Evolutionary conservation across 2,329 filamentous ascomycete species (phyloP).

Genomic region (Beauveria caledonica): DNA sequence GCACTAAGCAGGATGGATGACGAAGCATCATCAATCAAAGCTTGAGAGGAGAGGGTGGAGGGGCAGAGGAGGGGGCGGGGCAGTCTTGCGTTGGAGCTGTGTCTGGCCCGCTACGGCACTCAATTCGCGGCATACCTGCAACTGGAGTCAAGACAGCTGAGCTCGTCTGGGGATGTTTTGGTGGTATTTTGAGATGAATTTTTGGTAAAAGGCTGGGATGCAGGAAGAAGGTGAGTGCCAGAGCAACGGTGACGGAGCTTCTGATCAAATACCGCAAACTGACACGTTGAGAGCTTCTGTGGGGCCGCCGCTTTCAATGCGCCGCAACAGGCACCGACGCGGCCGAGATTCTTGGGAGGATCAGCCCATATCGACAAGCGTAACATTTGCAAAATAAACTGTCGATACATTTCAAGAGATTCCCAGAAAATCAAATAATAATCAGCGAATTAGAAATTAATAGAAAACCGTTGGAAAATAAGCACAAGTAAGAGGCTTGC

Average conservation of each 20-base stretch:
- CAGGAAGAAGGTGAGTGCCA: not conserved
- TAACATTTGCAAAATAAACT: no score
- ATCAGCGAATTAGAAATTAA: no score
- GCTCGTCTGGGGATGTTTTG: not conserved
- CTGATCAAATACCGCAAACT: slow-evolving; percentile 6
- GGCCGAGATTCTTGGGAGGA: not conserved
- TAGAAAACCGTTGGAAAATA: no score
- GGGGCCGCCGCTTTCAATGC: not conserved
- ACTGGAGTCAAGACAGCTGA: not conserved
- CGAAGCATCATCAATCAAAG: slow-evolving; percentile 10
- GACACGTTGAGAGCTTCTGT: slow-evolving; percentile 3
- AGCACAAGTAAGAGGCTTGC: no score
- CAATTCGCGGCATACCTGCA: slow-evolving; percentile 3
- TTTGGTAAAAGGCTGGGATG: not conserved
- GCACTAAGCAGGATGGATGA: not conserved
- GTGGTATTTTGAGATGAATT: not conserved
- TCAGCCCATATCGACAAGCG: no score
- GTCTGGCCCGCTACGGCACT: not conserved
- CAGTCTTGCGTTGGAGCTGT: not conserved
- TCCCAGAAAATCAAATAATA: no score
- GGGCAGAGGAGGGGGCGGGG: slow-evolving; percentile 11
- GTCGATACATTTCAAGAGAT: no score
- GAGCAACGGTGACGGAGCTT: not conserved
- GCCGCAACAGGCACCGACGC: slow-evolving; percentile 5
- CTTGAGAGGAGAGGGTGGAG: slow-evolving; percentile 5